phyloP scores from a whole-genome alignment of 2,329 filamentous ascomycete species.

The Myriosclerotinia curreyana region DNA sequence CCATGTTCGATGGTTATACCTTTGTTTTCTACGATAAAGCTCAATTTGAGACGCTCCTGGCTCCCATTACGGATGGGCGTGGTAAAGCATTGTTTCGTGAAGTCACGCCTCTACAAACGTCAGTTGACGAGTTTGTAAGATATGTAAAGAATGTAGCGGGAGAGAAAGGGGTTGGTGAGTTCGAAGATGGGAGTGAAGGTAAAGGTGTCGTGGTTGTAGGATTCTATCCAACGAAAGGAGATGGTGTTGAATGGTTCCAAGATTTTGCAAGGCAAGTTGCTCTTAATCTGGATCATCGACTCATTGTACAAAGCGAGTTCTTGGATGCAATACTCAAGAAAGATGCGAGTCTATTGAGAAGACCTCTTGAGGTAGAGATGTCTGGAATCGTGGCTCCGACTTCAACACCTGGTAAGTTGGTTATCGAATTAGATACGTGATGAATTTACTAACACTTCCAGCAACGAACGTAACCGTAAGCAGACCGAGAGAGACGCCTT shows the following conservation, averaged over 20 bases:
- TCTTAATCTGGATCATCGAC: conserved; percentile 70
- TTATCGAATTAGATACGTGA: not conserved
- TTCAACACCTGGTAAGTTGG: conserved; percentile 33
- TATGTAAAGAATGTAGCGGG: conserved; percentile 74
- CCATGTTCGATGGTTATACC: conserved; percentile 81
- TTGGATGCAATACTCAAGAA: conserved; percentile 83
- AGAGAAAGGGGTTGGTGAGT: conserved; percentile 65
- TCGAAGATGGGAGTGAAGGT: conserved; percentile 60
- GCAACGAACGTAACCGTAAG: conserved; percentile 24
- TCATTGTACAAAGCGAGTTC: conserved; percentile 87
- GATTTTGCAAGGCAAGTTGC: conserved; percentile 69
- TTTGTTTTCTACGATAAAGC: conserved; percentile 79
- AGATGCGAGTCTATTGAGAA: conserved; percentile 69
- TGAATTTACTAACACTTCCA: conserved; percentile 18
- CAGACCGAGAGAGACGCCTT: not conserved
- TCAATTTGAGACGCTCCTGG: conserved; percentile 73
- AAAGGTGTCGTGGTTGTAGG: conserved; percentile 77
- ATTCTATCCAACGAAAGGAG: conserved; percentile 59
- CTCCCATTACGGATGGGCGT: conserved; percentile 71
- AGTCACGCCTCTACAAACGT: conserved; percentile 60
- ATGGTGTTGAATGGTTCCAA: conserved; percentile 60
- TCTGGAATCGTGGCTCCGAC: conserved; percentile 35
- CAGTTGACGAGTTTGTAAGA: conserved; percentile 70
- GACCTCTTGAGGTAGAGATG: conserved; percentile 57
- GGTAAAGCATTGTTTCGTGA: conserved; percentile 75